Base-by-base conservation (phyloP, 805 yeast species). In the Zygosaccharomyces gambellarensis region DNA sequence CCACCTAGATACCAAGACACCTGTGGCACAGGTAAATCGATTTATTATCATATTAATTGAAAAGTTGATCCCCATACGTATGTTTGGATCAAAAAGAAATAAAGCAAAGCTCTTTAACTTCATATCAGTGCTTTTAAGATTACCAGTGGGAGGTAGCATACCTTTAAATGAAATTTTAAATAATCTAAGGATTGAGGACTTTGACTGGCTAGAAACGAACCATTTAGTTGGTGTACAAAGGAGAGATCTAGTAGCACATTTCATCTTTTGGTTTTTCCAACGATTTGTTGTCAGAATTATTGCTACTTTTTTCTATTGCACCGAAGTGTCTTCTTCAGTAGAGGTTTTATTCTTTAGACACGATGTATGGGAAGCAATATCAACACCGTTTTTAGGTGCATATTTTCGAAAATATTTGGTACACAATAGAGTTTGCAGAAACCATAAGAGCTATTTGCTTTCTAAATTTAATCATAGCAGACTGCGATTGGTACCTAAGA, bases 261-360 rank as follows among this genome's bases (percentile, higher is more conserved):
- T 87, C 43, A 25, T 85, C 1, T 43, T 45, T 1, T 90, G 96
- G 96, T 43, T 85, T 1, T 77, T 85, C 36, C 53, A 65, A 0
- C 36, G 31, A 0, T 73, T 82, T 45, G 54, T 87, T 0, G 68
- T 76, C 6, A 72, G 69, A 14, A 51, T 86, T 1, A 55, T 87
- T 0, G 64, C 71, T 0, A 64, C 77, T 0, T 80, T 78, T 58
- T 90, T 88, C 69, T 83, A 86, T 60, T 82, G 84, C 4, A 83
- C 94, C 0, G 85, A 82, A 43, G 64, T 71, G 1, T 76, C 79
- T 8, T 71, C 73, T 0, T 61, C 70, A 0, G 65, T 61, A 8
- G 65, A 67, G 3, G 50, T 79, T 0, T 46, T 72, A 0, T 87
- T 71, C 59, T 87, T 77, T 57, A 73, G 83, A 14, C 89, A 82